Percentiles rank a stretch among this genome's conserved stretches.
phyloP scores from a whole-genome alignment of 768 basidiomycete genomes.

The Mycena maculata region DNA sequence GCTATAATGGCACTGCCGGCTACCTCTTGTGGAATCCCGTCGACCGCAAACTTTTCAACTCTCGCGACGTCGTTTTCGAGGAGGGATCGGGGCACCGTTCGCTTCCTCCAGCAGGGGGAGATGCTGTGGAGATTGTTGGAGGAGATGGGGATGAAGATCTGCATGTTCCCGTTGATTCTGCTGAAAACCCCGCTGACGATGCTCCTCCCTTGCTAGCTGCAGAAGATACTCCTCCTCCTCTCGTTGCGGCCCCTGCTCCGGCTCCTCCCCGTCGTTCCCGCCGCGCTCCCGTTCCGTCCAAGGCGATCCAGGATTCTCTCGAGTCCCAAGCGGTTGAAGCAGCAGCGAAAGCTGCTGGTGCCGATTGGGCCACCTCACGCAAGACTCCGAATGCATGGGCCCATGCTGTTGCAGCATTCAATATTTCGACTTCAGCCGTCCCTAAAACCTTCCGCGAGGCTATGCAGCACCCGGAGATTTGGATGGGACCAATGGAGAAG shows the following conservation, averaged over 20 bases:
- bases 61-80: constrained; percentile 40
- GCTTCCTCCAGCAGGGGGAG: too few species aligned
- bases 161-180: neutral
- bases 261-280: neutral
- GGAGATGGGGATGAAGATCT: too few species aligned
- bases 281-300: neutral
- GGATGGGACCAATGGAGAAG: constrained; percentile 30
- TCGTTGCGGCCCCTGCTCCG: neutral
- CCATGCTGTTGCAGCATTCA: constrained; percentile 5
- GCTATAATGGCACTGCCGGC: constrained; percentile 35
- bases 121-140: neutral
- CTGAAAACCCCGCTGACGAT: neutral
- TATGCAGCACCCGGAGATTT: constrained; percentile 25
- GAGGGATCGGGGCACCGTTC: constrained; percentile 34
- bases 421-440: neutral
- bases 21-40: constrained; percentile 36
- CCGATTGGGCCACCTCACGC: neutral
- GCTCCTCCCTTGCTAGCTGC: too few species aligned
- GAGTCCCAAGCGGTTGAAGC: neutral
- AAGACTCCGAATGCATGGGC: neutral
- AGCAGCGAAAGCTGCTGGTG: neutral
- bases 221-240: too few species aligned
- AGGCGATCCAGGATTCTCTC: neutral
- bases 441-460: constrained; percentile 24
- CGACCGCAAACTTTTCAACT: constrained; percentile 26